Base-by-base conservation (phyloP, 177 flowering plant species). In the Vitis hybrid region DNA sequence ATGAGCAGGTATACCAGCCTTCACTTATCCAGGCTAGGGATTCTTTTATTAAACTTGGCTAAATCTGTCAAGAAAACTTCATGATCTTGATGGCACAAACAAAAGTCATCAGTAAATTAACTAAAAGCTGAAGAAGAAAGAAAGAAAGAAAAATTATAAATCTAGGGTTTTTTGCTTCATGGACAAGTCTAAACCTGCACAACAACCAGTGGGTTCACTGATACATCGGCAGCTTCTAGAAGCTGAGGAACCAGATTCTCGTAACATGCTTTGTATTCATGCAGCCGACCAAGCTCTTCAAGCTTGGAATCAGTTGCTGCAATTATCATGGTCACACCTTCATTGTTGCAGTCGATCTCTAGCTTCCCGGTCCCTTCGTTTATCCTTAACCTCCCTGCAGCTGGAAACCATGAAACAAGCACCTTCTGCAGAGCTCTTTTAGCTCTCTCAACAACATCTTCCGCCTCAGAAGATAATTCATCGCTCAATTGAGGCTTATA, bases 341-440 rank as follows among this genome's bases (percentile, higher is more conserved):
- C 45, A 50, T 60, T 32, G 26, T 69, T 69, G 54, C 71, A 69
- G 57, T 69, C 71, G 50, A 69, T 69, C 34, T 69, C 65, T 1
- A 69, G 71, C 71, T 69, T 69, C 57, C 65, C 65, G 2, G 71
- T 58, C 14, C 9, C 48, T 26, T 69, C 49, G 10, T 69, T 69
- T 30, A 69, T 69, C 52, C 65, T 60, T 60, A 69, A 60, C 49
- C 71, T 69, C 57, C 71, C 71, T 50, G 71, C 71, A 69, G 71
- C 71, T 23, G 71, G 71, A 50, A 17, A 60, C 71, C 71, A 69
- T 23, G 71, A 15, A 69, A 59, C 56, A 23, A 69, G 26, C 52
- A 60, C 71, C 64, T 60, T 59, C 54, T 60, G 64, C 3, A 69
- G 64, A 49, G 65, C 65, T 21, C 49, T 60, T 26, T 60, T 59